Evolutionary conservation across 140 eudicot species (phyloP).

Genomic region (Ambrosia hybrid): DNA sequence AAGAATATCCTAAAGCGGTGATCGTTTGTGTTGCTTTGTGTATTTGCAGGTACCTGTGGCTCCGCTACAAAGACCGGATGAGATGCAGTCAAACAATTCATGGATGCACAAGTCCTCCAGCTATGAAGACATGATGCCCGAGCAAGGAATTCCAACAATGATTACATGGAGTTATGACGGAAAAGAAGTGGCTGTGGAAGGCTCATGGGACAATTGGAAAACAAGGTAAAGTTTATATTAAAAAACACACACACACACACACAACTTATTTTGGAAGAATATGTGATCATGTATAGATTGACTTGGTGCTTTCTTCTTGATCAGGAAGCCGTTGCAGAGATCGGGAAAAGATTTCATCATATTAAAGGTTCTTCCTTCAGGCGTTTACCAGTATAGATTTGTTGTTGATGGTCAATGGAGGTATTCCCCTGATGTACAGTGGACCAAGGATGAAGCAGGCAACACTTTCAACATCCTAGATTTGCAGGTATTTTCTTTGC

Average conservation of each 20-base stretch:
- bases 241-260: no score
- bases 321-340: constrained; percentile 19
- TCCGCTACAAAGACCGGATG: constrained; percentile 97
- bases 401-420: not conserved
- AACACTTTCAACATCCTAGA: not conserved
- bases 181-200: constrained; percentile 90
- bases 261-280: no score
- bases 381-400: no score
- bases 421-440: no score
- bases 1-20: not conserved
- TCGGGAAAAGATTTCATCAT: constrained; percentile 75
- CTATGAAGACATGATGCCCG: constrained; percentile 54
- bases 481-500: no score
- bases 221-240: constrained; percentile 47
- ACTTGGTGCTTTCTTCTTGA: no score
- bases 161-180: constrained; percentile 92
- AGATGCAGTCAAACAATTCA: constrained; percentile 68
- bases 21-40: not conserved
- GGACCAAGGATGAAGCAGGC: no score
- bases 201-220: constrained; percentile 98
- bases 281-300: no score
- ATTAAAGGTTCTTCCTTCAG: no score
- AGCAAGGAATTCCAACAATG: constrained; percentile 90
- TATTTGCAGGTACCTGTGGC: constrained; percentile 70
- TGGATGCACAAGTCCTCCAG: constrained; percentile 80